A percentile compares a stretch with the other conserved stretches of the same genome.
phyloP scores from a whole-genome alignment of 2,329 filamentous ascomycete genomes.

The Drechslerella coelobrocha region DNA sequence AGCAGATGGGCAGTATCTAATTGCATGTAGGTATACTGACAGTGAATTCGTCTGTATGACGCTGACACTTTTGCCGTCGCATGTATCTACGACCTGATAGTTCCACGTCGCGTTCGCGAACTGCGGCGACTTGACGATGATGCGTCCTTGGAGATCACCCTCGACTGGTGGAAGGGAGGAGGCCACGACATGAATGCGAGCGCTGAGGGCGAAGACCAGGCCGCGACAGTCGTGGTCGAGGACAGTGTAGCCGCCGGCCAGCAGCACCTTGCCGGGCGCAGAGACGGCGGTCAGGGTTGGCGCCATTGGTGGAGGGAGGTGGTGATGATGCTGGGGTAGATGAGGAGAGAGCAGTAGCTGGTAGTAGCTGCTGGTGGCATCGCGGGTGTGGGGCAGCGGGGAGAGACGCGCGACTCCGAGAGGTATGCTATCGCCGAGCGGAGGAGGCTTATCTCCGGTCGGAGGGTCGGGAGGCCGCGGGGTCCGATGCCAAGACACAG shows the following conservation, averaged over 20 bases:
- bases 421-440: too few species aligned
- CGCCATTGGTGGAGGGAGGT: slow-evolving; percentile 10
- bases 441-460: background rate
- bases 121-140: slow-evolving; percentile 89
- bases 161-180: slow-evolving; percentile 62
- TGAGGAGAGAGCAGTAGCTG: background rate
- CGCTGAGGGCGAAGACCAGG: slow-evolving; percentile 71
- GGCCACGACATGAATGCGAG: slow-evolving; percentile 70
- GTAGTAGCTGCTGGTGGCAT: too few species aligned
- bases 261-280: slow-evolving; percentile 92
- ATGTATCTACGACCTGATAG: slow-evolving; percentile 70
- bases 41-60: slow-evolving; percentile 71
- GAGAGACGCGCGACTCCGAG: too few species aligned
- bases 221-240: slow-evolving; percentile 86
- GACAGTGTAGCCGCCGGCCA: slow-evolving; percentile 93
- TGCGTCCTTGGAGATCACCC: slow-evolving; percentile 68
- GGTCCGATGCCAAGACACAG: background rate
- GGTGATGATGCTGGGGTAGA: background rate
- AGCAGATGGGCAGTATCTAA: background rate
- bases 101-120: slow-evolving; percentile 87
- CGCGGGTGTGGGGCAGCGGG: too few species aligned
- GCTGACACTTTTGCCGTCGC: slow-evolving; percentile 77
- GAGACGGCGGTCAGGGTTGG: slow-evolving; percentile 68
- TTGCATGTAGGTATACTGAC: slow-evolving; percentile 54
- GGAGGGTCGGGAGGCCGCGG: background rate